Base-by-base conservation (phyloP, 352 stramenopile genomes). In the Globisporangium echinulatum region DNA sequence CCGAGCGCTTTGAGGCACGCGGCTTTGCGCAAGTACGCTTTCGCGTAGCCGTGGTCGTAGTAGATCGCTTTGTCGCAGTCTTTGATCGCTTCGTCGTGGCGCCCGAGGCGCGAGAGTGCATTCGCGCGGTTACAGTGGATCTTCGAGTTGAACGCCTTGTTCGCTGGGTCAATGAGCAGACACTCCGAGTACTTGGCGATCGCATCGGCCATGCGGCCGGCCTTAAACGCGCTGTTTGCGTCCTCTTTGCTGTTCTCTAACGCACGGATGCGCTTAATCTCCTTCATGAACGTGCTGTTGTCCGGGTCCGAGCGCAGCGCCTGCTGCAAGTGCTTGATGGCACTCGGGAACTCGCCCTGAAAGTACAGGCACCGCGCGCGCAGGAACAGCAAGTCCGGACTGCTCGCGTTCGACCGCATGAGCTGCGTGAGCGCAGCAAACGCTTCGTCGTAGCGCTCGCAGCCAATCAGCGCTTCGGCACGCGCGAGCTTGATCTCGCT, bases 131-230 rank as follows among this genome's bases (percentile, higher is more conserved):
- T 98, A 72, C 86, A 96, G 68, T 97, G 82, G 53, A 98, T 84
- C 77, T 97, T 98, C 36, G 92, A 88, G 72, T 96, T 97, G 68
- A 96, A 97, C 15, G 77, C 67, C 66, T 96, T 97, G 73, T 97
- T 96, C 40, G 77, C 70, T 33, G 84, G 87, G 66, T 97, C 90
- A 52, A 98, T 87, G 40, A 82, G 70, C 10, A 98, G 63, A 47
- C 85, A 93, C 56, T 90, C 72, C 14, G 82, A 80, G 73, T 97
- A 98, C 68, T 85, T 87, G 38, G 93, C 76, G 25, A 97, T 79
- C 37, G 94, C 94, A 25, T 90, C 76, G 19, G 74, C 59, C 69
- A 94, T 93, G 44, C 75, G 75, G 39, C 85, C 83, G 9, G 59
- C 60, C 70, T 96, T 97, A 56, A 97, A 98, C 51, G 82, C 74